Conservation (phyloP, 2,329 filamentous ascomycete species). For the Trichoderma cornu-damae region DNA sequence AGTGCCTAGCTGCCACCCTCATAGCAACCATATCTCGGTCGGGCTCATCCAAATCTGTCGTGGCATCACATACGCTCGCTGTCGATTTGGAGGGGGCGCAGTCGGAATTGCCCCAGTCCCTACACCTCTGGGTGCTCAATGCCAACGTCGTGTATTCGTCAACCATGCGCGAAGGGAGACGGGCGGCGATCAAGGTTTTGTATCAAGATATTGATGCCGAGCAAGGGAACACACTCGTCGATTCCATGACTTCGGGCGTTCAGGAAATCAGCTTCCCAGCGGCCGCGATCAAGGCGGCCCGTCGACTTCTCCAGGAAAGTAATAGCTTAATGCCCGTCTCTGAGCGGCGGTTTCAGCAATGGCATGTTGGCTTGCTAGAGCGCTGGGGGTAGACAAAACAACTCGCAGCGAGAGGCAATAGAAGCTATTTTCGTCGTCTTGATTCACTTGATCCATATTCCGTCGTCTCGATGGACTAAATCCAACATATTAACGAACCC, state of each 20-base stretch:
- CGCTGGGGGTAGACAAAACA: slow-evolving; percentile 28
- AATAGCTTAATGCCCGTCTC: slow-evolving; percentile 48
- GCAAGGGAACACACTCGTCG: slow-evolving; percentile 46
- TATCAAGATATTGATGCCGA: slow-evolving; percentile 41
- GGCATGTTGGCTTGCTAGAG: slow-evolving; percentile 60
- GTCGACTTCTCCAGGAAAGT: slow-evolving; percentile 42
- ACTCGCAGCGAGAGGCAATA: background rate
- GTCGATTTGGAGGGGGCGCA: slow-evolving; percentile 15
- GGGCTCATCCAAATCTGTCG: slow-evolving; percentile 52
- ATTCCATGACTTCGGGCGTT: slow-evolving; percentile 50
- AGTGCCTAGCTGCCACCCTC: slow-evolving; percentile 51
- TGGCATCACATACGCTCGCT: slow-evolving; percentile 35
- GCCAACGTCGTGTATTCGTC: slow-evolving; percentile 50
- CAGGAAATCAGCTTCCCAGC: slow-evolving; percentile 54
- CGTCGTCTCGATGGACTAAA: background rate
- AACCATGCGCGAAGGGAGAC: slow-evolving; percentile 29
- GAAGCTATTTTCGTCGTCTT: background rate
- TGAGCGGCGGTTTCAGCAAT: slow-evolving; percentile 58
- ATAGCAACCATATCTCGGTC: slow-evolving; percentile 51
- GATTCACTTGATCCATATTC: background rate
- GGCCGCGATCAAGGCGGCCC: slow-evolving; percentile 44
- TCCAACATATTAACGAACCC: no score
- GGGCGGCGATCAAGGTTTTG: slow-evolving; percentile 49
- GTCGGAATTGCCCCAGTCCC: slow-evolving; percentile 23
- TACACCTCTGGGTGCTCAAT: slow-evolving; percentile 55